Evolutionary conservation across 345 rosid species (phyloP).

Genomic region (Erysimum cheiranthoides): DNA sequence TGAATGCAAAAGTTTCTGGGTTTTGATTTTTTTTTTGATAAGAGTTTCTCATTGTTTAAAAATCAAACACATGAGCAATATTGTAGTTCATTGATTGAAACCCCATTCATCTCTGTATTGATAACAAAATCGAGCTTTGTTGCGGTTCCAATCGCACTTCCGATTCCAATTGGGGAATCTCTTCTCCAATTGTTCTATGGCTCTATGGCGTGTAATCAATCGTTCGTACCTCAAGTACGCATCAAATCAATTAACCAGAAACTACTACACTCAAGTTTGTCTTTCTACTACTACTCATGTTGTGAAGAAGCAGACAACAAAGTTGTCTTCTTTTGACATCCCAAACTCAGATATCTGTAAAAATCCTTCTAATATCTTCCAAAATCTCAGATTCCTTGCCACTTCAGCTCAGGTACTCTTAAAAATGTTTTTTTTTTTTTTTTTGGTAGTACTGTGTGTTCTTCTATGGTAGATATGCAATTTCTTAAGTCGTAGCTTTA

Average conservation of each 20-base stretch:
- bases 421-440: not conserved
- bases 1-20: no score
- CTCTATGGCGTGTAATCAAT: constrained; percentile 44
- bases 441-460: not conserved
- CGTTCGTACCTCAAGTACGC: constrained; percentile 41
- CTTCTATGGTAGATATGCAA: not conserved
- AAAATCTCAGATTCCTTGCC: constrained; percentile 36
- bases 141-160: not conserved
- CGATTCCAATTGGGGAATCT: constrained; percentile 5
- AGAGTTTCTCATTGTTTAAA: no score
- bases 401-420: constrained; percentile 43
- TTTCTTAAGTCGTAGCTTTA: not conserved
- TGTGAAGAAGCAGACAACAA: constrained; percentile 35
- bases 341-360: constrained; percentile 34
- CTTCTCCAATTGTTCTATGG: not conserved
- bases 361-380: constrained; percentile 20
- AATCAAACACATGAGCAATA: no score
- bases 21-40: no score
- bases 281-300: constrained; percentile 30
- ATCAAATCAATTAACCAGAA: constrained; percentile 38
- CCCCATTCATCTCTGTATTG: constrained; percentile 17
- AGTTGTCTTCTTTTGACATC: constrained; percentile 27
- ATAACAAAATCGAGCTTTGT: not conserved
- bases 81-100: no score
- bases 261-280: constrained; percentile 26